Conservation (phyloP, 2,329 filamentous ascomycete species). For the Blumeria graminis region DNA sequence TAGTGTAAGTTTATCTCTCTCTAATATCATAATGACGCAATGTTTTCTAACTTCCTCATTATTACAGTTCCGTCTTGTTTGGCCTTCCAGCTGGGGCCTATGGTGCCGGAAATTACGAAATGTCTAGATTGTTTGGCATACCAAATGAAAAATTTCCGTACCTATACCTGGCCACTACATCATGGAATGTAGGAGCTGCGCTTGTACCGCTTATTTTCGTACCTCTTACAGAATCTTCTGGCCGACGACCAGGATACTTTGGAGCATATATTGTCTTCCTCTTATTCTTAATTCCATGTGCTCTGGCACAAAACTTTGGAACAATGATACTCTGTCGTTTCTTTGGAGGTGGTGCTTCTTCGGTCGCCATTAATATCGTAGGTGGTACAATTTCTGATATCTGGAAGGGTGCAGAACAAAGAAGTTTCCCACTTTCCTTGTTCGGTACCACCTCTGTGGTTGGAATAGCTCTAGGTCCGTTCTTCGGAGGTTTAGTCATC, state of each 20-base stretch:
- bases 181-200: neutral
- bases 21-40: too few relatives aligned
- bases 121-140: too few relatives aligned
- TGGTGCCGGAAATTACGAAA: too few relatives aligned
- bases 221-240: neutral
- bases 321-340: conserved; percentile 39
- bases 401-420: conserved; percentile 1
- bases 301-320: conserved; percentile 28
- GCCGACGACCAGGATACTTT: neutral
- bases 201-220: neutral
- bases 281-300: conserved; percentile 33
- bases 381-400: conserved; percentile 7
- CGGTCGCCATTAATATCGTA: conserved; percentile 9
- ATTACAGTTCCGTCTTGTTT: too few relatives aligned
- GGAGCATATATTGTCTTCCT: conserved; percentile 23
- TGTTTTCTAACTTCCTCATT: too few relatives aligned
- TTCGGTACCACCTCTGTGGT: conserved; percentile 36
- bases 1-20: too few relatives aligned
- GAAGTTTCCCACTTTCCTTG: conserved; percentile 24
- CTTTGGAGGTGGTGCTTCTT: conserved; percentile 35
- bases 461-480: conserved; percentile 32
- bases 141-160: too few relatives aligned
- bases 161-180: neutral
- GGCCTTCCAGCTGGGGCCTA: too few relatives aligned
- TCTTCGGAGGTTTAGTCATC: conserved; percentile 36